Conservation (phyloP, 495 filamentous ascomycete genomes). For the Penicillium verhagenii region DNA sequence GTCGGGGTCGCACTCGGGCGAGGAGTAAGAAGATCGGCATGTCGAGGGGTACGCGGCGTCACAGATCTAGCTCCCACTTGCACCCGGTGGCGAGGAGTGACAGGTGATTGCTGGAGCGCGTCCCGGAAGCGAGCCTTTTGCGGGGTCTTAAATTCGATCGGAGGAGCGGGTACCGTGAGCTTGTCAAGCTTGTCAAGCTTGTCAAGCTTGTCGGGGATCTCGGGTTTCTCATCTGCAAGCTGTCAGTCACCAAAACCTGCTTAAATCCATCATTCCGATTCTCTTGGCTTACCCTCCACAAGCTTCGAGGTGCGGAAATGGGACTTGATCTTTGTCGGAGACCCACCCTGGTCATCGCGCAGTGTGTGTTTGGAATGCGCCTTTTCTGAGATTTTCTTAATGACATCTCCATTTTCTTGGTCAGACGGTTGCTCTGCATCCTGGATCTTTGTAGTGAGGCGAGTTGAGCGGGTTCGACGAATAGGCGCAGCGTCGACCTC, state of each 20-base stretch:
- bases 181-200: neutral
- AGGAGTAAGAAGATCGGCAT: constrained; percentile 44
- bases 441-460: constrained; percentile 31
- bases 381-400: constrained; percentile 19
- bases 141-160: constrained; percentile 46
- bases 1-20: constrained; percentile 56
- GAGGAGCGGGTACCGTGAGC: constrained; percentile 27
- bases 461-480: constrained; percentile 37
- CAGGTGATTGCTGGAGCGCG: constrained; percentile 58
- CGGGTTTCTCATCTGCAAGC: neutral
- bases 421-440: constrained; percentile 17
- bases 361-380: constrained; percentile 30
- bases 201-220: neutral
- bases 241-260: neutral
- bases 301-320: constrained; percentile 32
- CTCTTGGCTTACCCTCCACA: constrained; percentile 30
- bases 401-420: constrained; percentile 33
- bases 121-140: constrained; percentile 68
- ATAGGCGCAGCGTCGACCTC: constrained; percentile 24
- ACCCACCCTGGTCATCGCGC: constrained; percentile 27
- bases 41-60: constrained; percentile 60
- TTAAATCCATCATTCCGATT: neutral
- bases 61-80: constrained; percentile 58
- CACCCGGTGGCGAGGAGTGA: constrained; percentile 70
- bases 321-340: constrained; percentile 33